phyloP scores from a whole-genome alignment of 2,329 filamentous ascomycete genomes.

The Aspergillus ibericus region DNA sequence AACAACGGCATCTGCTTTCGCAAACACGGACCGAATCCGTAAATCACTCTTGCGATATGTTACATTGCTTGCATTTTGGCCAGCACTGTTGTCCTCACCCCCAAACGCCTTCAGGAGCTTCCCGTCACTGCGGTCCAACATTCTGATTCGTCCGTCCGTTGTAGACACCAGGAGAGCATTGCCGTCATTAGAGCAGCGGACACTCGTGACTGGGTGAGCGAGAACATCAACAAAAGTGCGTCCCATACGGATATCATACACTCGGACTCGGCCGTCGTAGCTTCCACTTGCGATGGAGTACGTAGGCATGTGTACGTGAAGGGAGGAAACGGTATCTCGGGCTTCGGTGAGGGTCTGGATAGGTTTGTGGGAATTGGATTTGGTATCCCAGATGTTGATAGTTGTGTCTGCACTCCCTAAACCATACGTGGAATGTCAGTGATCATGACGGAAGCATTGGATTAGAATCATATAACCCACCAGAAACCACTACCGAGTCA shows the following conservation, averaged over 20 bases:
- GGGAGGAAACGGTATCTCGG: constrained; percentile 42
- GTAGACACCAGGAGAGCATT: constrained; percentile 72
- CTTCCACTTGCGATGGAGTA: constrained; percentile 68
- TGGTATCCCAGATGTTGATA: constrained; percentile 45
- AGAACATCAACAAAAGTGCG: constrained; percentile 69
- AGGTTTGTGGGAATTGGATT: constrained; percentile 42
- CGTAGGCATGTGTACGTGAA: constrained; percentile 40
- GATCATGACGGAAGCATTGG: not conserved
- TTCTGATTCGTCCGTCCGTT: constrained; percentile 72
- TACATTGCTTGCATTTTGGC: not conserved
- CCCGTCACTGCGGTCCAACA: constrained; percentile 78
- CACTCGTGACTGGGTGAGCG: constrained; percentile 67
- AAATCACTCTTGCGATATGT: constrained; percentile 65
- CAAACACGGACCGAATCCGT: constrained; percentile 73
- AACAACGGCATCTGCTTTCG: constrained; percentile 73
- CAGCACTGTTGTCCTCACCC: constrained; percentile 31
- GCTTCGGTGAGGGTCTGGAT: constrained; percentile 46
- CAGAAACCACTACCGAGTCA: constrained; percentile 70
- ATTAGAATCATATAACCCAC: constrained; percentile 20
- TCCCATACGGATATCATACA: constrained; percentile 81
- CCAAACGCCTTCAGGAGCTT: constrained; percentile 71
- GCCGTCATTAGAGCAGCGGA: constrained; percentile 69
- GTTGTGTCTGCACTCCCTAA: constrained; percentile 46
- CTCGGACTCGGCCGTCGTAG: constrained; percentile 78
- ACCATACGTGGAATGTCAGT: not conserved